These are phyloP conservation scores for Isoetes engelmannii DNA, from an alignment of 83 land plant genomes.

Conservation along the genomic window DNA sequence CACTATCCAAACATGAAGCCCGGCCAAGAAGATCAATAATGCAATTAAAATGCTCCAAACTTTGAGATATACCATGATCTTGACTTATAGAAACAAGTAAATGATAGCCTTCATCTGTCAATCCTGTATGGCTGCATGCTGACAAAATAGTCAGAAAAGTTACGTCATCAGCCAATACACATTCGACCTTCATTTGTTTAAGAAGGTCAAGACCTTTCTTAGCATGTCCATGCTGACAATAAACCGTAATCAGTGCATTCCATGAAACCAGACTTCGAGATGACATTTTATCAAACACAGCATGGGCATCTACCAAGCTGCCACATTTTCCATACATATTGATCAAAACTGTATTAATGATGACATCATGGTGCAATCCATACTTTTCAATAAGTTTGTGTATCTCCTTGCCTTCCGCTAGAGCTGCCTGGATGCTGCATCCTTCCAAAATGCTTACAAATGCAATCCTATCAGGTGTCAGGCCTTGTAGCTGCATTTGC, in stretches of 20 bases:
- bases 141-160: constrained; percentile 4
- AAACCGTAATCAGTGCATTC: background rate
- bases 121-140: constrained; percentile 5
- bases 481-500: background rate
- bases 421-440: constrained; percentile 1
- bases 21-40: constrained; percentile 19
- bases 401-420: background rate
- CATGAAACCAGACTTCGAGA: background rate
- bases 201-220: background rate
- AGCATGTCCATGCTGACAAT: constrained; percentile 5
- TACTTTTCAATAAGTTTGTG: background rate
- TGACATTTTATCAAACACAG: too few species aligned
- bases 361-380: background rate
- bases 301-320: constrained; percentile 5
- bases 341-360: background rate
- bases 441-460: background rate
- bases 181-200: constrained; percentile 1
- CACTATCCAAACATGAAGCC: too few species aligned
- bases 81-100: constrained; percentile 2
- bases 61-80: constrained; percentile 4
- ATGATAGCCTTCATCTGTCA: background rate
- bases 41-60: constrained; percentile 8
- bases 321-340: too few species aligned
- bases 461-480: background rate
- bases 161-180: background rate